Evolutionary conservation across 352 stramenopile genomes (phyloP), one percentile per base, ranked within the genome.

Genomic region (Globisporangium viniferum): DNA sequence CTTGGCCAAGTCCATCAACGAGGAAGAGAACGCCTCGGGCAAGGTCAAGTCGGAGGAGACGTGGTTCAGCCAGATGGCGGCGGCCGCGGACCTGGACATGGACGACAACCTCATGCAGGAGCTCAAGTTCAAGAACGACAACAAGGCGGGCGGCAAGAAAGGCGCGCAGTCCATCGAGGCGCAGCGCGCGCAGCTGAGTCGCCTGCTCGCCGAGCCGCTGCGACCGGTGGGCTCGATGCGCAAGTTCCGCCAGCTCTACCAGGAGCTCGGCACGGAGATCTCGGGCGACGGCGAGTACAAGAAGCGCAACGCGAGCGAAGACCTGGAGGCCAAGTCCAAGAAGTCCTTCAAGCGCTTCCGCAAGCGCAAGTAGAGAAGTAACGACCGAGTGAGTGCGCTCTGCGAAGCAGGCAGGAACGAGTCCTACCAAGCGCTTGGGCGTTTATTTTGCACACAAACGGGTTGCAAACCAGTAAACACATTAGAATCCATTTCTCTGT

Each of bases 261-360:
- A 92, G 73, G 88, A 95, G 62, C 71, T 95, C 15, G 86, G 86
- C 22, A 71, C 68, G n/a, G 59, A 87, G 55, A 68, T 95, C 35
- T 78, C 77, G 9, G 59, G 39, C 6, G 81, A 94, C 46, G 88
- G 88, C 59, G 88, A 95, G 74, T 95, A 94, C 76, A 77, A 81
- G 59, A 78, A 84, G 69, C 86, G 86, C 67, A 74, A 92, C 70
- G 88, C 88, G 15, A 91, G 63, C 62, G 82, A 89, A 33, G 88
- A 95, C 56, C 75, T 95, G 27, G 75, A 71, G 58, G 51, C 69
- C 41, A 95, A 93, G 75, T 72, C 79, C 54, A 94, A 93, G 69
- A 92, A 94, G 72, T 78, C 77, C 14, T 91, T 89, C 78, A 95
- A 95, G 74, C 86, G 83, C 44, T 95, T 95, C 77, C 86, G 88